These are phyloP conservation scores for Phytophthora tubulina DNA, from an alignment of 352 stramenopile genomes.

Conservation along the genomic window DNA sequence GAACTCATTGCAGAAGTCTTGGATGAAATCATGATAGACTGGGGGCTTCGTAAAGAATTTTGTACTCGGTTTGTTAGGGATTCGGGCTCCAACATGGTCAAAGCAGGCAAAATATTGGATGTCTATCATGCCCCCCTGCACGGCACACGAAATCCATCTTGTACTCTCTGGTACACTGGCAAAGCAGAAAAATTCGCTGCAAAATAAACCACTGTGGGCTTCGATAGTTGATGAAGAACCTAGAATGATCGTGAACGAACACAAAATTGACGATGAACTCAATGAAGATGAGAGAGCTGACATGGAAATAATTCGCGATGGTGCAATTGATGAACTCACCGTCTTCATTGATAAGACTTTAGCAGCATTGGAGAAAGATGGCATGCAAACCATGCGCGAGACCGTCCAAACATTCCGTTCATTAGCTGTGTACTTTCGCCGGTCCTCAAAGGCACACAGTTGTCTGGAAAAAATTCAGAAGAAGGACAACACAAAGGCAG, in stretches of 20 bases:
- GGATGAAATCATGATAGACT: conserved; percentile 6
- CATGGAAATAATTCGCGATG: background rate
- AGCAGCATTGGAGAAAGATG: conserved; percentile 1
- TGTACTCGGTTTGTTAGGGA: background rate
- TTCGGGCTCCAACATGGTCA: conserved; percentile 9
- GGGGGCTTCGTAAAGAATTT: background rate
- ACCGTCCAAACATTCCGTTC: conserved; percentile 15
- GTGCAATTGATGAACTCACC: background rate
- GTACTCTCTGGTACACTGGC: background rate
- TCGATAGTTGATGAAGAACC: background rate
- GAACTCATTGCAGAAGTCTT: background rate
- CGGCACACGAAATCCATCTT: conserved; percentile 3
- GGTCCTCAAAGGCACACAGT: conserved; percentile 9
- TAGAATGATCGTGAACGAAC: background rate
- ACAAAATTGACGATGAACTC: background rate
- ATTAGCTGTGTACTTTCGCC: conserved; percentile 14
- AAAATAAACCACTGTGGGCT: background rate
- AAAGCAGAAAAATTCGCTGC: background rate
- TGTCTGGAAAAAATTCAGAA: conserved; percentile 2
- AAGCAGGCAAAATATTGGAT: background rate
- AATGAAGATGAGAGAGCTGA: conserved; percentile 6
- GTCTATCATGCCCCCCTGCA: background rate
- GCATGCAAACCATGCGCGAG: conserved; percentile 2
- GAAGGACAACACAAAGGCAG: background rate
- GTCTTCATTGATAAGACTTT: conserved; percentile 9